Percentiles rank a stretch among this genome's conserved stretches.
Conservation (phyloP, 441 rosid species). For the Bocquillonia castaneifolia region DNA sequence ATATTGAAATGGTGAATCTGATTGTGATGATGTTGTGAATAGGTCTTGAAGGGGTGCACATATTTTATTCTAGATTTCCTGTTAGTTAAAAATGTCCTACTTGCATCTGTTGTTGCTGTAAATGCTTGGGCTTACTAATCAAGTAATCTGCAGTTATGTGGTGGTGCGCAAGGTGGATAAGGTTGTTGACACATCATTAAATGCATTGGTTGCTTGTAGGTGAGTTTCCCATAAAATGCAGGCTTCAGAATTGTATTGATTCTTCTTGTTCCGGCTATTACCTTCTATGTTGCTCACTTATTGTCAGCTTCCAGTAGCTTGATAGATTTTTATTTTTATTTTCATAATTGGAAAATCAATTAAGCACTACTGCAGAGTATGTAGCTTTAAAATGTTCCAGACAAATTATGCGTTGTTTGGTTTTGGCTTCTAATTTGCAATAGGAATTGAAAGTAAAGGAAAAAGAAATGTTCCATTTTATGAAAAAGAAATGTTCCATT, state of each 20-base stretch:
- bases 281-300: neutral
- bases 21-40: neutral
- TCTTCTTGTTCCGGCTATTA: neutral
- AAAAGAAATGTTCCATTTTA: neutral
- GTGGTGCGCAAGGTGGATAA: slow-evolving; percentile 66
- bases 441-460: neutral
- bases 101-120: neutral
- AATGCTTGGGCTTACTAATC: slow-evolving; percentile 9
- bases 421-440: neutral
- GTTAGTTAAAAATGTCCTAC: neutral
- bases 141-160: slow-evolving; percentile 43
- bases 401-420: neutral
- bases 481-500: neutral
- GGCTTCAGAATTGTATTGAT: slow-evolving; percentile 1
- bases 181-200: slow-evolving; percentile 42
- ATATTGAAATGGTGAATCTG: neutral
- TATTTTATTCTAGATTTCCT: neutral
- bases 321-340: neutral
- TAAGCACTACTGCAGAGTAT: neutral
- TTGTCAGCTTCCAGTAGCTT: neutral
- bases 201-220: slow-evolving; percentile 45
- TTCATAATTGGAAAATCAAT: neutral
- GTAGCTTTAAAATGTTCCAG: neutral
- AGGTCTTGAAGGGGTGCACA: neutral
- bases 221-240: slow-evolving; percentile 22